These are phyloP conservation scores for Corchorus olitorius DNA, from an alignment of 345 rosid genomes.

Conservation along the genomic window DNA sequence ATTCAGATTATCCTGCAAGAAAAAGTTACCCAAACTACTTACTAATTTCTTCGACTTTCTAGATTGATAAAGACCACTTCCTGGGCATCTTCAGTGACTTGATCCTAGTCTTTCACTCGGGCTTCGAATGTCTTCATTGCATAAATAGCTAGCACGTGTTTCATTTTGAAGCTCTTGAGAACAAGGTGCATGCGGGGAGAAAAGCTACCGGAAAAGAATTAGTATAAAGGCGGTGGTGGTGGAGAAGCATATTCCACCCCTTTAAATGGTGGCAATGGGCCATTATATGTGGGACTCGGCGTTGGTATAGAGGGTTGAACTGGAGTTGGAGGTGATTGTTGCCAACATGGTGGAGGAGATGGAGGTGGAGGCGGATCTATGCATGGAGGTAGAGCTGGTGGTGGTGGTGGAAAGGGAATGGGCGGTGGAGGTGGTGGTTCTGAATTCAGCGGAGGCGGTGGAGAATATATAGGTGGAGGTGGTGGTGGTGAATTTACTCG, in stretches of 20 bases:
- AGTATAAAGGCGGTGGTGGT: constrained; percentile 42
- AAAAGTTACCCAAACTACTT: not conserved
- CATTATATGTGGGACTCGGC: constrained; percentile 24
- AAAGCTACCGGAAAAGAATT: not conserved
- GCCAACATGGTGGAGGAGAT: constrained; percentile 19
- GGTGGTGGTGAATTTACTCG: constrained; percentile 17
- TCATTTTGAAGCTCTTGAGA: not conserved
- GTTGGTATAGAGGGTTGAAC: constrained; percentile 14
- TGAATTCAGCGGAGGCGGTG: constrained; percentile 16
- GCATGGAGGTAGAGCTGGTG: not conserved
- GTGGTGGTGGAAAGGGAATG: constrained; percentile 7
- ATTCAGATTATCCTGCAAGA: not conserved
- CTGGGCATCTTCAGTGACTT: not conserved
- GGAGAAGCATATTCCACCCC: constrained; percentile 44
- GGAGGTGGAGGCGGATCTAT: constrained; percentile 15
- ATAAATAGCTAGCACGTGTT: not conserved
- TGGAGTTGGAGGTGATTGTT: constrained; percentile 19
- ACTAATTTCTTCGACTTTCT: not conserved
- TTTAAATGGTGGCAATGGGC: constrained; percentile 37
- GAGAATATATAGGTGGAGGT: constrained; percentile 6
- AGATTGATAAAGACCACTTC: not conserved
- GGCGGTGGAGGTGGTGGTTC: constrained; percentile 17
- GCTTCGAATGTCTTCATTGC: not conserved
- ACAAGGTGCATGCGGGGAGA: constrained; percentile 8
- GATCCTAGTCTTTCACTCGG: not conserved